A percentile compares a stretch with the other conserved stretches of the same genome.
phyloP scores from a whole-genome alignment of 2,329 filamentous ascomycete genomes.

The Aspergillus vadensis region DNA sequence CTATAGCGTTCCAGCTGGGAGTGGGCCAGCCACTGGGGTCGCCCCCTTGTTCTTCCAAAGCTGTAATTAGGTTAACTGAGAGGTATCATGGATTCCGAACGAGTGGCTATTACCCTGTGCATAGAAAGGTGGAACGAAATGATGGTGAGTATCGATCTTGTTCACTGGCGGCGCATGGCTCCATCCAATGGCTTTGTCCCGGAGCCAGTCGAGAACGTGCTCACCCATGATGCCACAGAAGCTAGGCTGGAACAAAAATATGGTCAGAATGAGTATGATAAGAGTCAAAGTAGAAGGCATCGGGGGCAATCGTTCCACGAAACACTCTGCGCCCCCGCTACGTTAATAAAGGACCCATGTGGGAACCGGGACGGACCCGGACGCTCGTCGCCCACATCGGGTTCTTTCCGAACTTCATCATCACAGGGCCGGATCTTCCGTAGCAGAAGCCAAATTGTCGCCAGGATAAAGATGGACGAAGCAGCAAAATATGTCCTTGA shows the following conservation, averaged over 20 bases:
- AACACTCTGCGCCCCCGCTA: too few species aligned
- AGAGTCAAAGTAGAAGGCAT: too few species aligned
- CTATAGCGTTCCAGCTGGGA: constrained; percentile 17
- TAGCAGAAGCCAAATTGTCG: too few species aligned
- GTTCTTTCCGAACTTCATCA: too few species aligned
- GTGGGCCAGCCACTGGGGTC: constrained; percentile 29
- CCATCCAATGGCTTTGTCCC: constrained; percentile 23
- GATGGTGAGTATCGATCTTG: constrained; percentile 31
- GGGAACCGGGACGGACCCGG: too few species aligned
- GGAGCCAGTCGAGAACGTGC: constrained; percentile 20
- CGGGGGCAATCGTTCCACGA: too few species aligned
- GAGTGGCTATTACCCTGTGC: constrained; percentile 16
- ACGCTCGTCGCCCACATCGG: too few species aligned
- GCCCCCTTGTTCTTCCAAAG: constrained; percentile 22
- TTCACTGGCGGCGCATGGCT: constrained; percentile 19
- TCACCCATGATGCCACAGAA: background rate
- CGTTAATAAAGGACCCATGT: too few species aligned
- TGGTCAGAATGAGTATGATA: too few species aligned
- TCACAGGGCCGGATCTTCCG: too few species aligned
- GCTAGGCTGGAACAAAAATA: background rate
- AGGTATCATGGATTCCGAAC: accelerated
- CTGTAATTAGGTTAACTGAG: constrained; percentile 9
- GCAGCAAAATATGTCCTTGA: too few species aligned
- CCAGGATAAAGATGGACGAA: too few species aligned
- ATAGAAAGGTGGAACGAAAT: constrained; percentile 28